Base-by-base conservation (phyloP, 2,329 filamentous ascomycete species). In the Orbilia quercus region DNA sequence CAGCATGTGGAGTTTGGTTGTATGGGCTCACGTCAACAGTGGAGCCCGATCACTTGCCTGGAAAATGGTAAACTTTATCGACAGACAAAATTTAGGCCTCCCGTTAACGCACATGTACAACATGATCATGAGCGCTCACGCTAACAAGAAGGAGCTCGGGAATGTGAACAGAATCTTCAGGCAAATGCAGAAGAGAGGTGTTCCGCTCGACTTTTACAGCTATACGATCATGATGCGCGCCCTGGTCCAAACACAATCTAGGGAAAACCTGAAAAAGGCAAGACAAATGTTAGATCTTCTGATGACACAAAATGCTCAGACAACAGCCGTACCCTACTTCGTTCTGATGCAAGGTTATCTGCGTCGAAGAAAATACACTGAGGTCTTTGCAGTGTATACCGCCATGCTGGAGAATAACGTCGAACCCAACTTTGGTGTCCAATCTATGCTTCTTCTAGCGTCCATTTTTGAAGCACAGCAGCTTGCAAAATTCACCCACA, bases 321-420 rank as follows among this genome's bases (percentile, higher is more conserved):
- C 81, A 1, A 82, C 80, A 0, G 79, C 82, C 47, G 80, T 82
- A 36, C 83, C 84, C 64, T 84, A 84, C 75, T 79, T 81, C 16
- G 82, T 83, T 9, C 76, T 84, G 16, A 78, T 77, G 76, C 69
- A 77, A 7, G 77, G 73, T 7, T 76, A 75, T 47, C 59, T 76
- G 22, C 75, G 53, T 14, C 63, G 72, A 63, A 75, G 70, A 38
- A 69, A 77, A 48, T 67, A 75, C 18, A 65, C 55, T 5, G 76
- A 74, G 31, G 77, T 77, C 18, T 77, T 76, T 66, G 74, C 71
- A 23, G 75, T 75, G n/a, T 78, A 77, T 55, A 73, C 76, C 22
- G 74, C 54, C 40, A 78, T 78, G 76, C 36, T 76, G 38, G 55
- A 76, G 11, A 51, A 55, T 16, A 66, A 75, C 4, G 23, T 69